Conservation (phyloP, 495 filamentous ascomycete species). For the Lophiostoma macrostomum region DNA sequence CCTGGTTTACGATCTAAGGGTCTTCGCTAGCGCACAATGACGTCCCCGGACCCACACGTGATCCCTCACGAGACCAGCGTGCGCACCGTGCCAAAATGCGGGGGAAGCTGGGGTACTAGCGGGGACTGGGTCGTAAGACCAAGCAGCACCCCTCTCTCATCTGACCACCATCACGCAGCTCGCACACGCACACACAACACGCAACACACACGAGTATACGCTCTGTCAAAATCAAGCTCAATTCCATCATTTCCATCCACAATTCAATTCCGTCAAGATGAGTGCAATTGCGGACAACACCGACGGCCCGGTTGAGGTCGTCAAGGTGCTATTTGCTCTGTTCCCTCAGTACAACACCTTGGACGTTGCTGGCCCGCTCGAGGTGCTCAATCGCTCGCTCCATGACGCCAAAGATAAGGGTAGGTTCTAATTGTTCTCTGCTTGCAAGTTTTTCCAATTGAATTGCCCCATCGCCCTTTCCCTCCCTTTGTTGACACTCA, state of each 20-base stretch:
- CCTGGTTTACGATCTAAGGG: too few species aligned
- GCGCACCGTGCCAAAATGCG: too few species aligned
- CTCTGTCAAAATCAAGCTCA: background rate
- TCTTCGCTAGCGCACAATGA: too few species aligned
- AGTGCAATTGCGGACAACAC: constrained; percentile 43
- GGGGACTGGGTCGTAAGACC: too few species aligned
- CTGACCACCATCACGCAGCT: too few species aligned
- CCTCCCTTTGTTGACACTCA: constrained; percentile 6
- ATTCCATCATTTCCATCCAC: constrained; percentile 2
- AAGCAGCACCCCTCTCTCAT: too few species aligned
- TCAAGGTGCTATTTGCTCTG: constrained; percentile 55
- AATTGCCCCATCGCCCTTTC: background rate
- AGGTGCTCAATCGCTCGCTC: constrained; percentile 57
- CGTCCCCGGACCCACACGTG: too few species aligned
- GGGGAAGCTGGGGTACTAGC: too few species aligned
- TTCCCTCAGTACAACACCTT: constrained; percentile 52
- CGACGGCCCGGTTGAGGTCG: constrained; percentile 38
- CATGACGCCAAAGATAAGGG: constrained; percentile 61
- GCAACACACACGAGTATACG: background rate
- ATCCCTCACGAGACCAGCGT: too few species aligned
- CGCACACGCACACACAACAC: background rate
- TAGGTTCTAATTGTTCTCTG: constrained; percentile 33
- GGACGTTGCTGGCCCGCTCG: constrained; percentile 66
- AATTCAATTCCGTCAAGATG: constrained; percentile 35
- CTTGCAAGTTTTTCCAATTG: constrained; percentile 8